Percentiles rank a stretch among this genome's conserved stretches.
These are phyloP conservation scores for Tolypocladium ovalisporum DNA, from an alignment of 2,329 filamentous ascomycete species.

Conservation along the genomic window DNA sequence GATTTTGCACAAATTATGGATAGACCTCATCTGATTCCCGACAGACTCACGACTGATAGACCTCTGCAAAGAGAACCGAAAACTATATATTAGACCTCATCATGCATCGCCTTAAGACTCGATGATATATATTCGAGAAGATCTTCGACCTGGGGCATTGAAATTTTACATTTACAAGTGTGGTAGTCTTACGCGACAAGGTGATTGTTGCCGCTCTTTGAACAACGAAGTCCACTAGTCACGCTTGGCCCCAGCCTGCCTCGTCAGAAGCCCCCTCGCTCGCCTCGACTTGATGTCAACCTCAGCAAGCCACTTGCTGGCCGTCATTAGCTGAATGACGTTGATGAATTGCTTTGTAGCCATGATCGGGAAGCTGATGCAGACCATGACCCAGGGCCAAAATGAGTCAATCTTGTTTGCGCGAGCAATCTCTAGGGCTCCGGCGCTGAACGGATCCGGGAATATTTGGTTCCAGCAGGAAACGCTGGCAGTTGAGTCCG, in stretches of 20 bases:
- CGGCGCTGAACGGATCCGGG: slow-evolving; percentile 82
- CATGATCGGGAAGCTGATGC: slow-evolving; percentile 79
- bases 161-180: not conserved
- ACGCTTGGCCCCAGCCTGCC: slow-evolving; percentile 27
- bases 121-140: slow-evolving; percentile 4
- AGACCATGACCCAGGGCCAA: slow-evolving; percentile 59
- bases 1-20: not conserved
- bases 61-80: not conserved
- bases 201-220: no score
- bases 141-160: no score
- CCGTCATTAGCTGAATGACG: slow-evolving; percentile 85
- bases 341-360: slow-evolving; percentile 88
- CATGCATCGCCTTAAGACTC: not conserved
- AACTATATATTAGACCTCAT: not conserved
- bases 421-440: slow-evolving; percentile 80
- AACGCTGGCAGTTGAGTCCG: slow-evolving; percentile 58
- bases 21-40: no score
- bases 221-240: slow-evolving; percentile 8
- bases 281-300: slow-evolving; percentile 64
- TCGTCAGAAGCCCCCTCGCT: slow-evolving; percentile 40
- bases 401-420: slow-evolving; percentile 85
- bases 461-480: slow-evolving; percentile 68
- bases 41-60: not conserved
- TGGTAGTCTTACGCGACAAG: no score
- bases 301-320: slow-evolving; percentile 83